phyloP scores from a whole-genome alignment of 2,329 filamentous ascomycete species.

The Alternaria sp. region DNA sequence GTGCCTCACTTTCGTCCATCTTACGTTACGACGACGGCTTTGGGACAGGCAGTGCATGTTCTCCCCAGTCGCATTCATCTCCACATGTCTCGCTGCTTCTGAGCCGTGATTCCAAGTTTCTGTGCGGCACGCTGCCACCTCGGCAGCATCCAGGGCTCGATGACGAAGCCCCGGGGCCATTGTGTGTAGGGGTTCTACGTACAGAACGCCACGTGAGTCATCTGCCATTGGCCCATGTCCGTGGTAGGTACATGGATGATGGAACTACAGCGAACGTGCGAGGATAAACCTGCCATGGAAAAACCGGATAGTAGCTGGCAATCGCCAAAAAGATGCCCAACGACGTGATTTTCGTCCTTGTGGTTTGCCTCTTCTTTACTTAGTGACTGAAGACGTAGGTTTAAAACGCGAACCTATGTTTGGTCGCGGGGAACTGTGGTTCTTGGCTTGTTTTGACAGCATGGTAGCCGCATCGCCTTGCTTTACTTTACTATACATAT shows the following conservation, averaged over 20 bases:
- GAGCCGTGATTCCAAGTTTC: conserved; percentile 24
- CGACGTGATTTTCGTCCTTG: conserved; percentile 16
- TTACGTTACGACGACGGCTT: conserved; percentile 1
- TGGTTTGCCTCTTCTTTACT: background rate
- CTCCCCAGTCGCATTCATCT: background rate
- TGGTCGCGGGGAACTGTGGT: background rate
- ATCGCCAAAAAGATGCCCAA: conserved; percentile 22
- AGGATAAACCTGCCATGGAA: conserved; percentile 25
- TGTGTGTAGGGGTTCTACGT: conserved; percentile 20
- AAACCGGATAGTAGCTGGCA: conserved; percentile 23
- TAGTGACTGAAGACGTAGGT: background rate
- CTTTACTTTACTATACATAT: background rate
- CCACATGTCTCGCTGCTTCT: conserved; percentile 5
- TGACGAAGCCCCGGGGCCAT: conserved; percentile 30
- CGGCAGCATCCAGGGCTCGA: conserved; percentile 23
- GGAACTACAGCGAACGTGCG: conserved; percentile 17
- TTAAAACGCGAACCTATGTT: background rate
- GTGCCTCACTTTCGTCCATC: conserved; percentile 13
- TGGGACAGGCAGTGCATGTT: background rate
- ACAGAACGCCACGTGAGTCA: conserved; percentile 20
- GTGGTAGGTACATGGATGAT: conserved; percentile 6
- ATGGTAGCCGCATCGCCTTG: background rate
- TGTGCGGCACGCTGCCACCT: conserved; percentile 33
- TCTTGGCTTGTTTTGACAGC: background rate
- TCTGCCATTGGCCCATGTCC: conserved; percentile 17